Base-by-base conservation (phyloP, 2,329 filamentous ascomycete species). In the Paraphoma chrysanthemicola region DNA sequence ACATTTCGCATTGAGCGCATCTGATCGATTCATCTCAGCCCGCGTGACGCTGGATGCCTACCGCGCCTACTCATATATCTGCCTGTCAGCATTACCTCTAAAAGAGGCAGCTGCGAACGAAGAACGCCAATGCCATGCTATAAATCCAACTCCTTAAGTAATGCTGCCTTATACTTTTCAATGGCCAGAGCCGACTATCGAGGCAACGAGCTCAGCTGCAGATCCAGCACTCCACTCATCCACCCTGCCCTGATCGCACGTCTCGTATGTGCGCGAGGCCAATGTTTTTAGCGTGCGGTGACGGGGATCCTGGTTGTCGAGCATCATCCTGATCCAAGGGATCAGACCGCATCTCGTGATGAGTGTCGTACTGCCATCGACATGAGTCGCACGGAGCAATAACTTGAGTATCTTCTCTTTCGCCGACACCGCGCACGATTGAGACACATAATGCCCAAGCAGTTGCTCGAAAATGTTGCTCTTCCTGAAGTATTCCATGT, bases 321-420 rank as follows among this genome's bases (percentile, higher is more conserved):
- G 74, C 66, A 87, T 86, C 56, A 85, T 84, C 56, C 89, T 83
- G 8, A 94, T 81, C 93, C 92, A 96, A 63, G 85, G 88, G 51
- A 94, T 74, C 17, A 90, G 80, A 14, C 90, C 91, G 43, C 89
- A 88, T 54, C 93, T 82, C 1, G 92, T 96, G 38, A 92, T 83
- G 44, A 96, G 80, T n/a, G 90, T 94, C 4, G 88, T 91, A 74
- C 90, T 92, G 1, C 91, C 92, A 1, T 85, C 88, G 30, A 88
- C 84, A 31, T 93, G 83, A 0, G 87, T 88, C 2, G 88, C 87
- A 41, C 89, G 84, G 67, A 88, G 89, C 14, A 96, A 57, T 12
- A 88, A 62, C 57, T 82, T 80, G 11, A 87, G 64, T 18, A 95
- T 83, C 70, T 88, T 86, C 51, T 85, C 86, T 56, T 87, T 86